Base-by-base conservation (phyloP, 225 moss, liverwort and hornwort genomes). In the Physcomitrium patens region DNA sequence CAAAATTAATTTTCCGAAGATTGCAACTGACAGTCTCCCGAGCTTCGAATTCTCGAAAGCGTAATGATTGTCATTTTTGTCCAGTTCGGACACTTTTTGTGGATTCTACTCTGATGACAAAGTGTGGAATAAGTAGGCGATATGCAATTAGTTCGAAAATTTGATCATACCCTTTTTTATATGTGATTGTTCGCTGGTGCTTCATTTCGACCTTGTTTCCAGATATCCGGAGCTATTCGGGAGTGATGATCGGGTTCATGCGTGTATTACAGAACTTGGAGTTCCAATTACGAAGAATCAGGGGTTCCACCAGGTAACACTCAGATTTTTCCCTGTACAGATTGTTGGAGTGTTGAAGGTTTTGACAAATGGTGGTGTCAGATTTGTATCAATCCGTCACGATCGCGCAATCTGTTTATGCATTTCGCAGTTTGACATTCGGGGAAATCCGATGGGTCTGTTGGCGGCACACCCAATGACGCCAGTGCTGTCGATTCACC, bases 401-500 rank as follows among this genome's bases (percentile, higher is more conserved):
- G 31, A 37, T 37, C 31, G 31, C 5, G 5, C 31, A 1, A 37
- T 4, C 7, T 37, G 31, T 37, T 4, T 17, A 27, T 11, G 50
- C 18, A 23, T 51, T 23, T 56, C 9, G 79, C 87, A 90, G 83
- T 79, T 91, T 58, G 91, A 91, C 53, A 67, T 91, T 27, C 69
- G 71, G 44, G 89, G 89, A 18, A 79, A 86, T 63, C 78, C 76
- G 0, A 57, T 66, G 66, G 89, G 91, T 64, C 61, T 89, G 44
- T 63, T 91, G 18, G 64, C 91, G 41, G 86, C 86, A 14, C 91
- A 91, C 44, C 86, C 91, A 7, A 5, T 85, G 61, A 68, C 85
- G 12, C 91, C 91, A 16, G 65, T 91, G 62, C 43, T 91, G 55
- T 89, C 91, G 12, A 58, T 89, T 9, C 89, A 91, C 73, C 91